Evolutionary conservation across 2,329 filamentous ascomycete species (phyloP), one percentile per base, ranked within the genome.

Genomic region (Emericellopsis cladophorae): DNA sequence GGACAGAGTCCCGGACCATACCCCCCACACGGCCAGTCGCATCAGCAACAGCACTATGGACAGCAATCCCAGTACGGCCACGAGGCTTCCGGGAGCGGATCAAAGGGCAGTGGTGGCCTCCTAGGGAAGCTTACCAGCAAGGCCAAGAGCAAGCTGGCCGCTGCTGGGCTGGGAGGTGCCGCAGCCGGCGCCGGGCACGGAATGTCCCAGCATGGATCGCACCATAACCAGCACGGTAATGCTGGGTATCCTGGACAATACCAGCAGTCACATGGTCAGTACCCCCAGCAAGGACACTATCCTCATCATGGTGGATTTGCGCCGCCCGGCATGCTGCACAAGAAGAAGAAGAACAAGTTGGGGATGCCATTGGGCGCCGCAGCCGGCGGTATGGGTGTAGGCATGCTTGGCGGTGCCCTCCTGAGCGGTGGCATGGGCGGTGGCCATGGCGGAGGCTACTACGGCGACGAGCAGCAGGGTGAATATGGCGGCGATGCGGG

Each of bases 271-370:
- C 32, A 10, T 4, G 9, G 9, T 21, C 11, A 12, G 11, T 32
- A 32, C 31, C 31, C 31, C 11, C 31, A 32, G 31, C 31, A 32
- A 15, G 32, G 32, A 31, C 37, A 40, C 10, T 24, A 37, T 21
- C n/a, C n/a, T 22, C 36, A 18, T 4, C 22, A 37, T 3, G n/a
- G 14, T 8, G 36, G 36, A 4, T 21, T 16, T 14, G n/a, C n/a
- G 3, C 36, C 36, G 7, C 35, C 35, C n/a, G 37, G 24, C 12
- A 7, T 24, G 32, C 21, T 18, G 7, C 16, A 14, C 14, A 11
- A 16, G 31, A 18, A 29, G 32, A 42, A 38, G 35, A 41, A 41
- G 40, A 42, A 37, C 40, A 42, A 42, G 21, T 42, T 6, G 9
- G 40, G 26, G 5, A 8, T 42, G 10, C 40, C 40, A 10, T n/a